These are phyloP conservation scores for Thalia dealbata DNA, from an alignment of 176 grass and related monocot genomes.

Conservation along the genomic window DNA sequence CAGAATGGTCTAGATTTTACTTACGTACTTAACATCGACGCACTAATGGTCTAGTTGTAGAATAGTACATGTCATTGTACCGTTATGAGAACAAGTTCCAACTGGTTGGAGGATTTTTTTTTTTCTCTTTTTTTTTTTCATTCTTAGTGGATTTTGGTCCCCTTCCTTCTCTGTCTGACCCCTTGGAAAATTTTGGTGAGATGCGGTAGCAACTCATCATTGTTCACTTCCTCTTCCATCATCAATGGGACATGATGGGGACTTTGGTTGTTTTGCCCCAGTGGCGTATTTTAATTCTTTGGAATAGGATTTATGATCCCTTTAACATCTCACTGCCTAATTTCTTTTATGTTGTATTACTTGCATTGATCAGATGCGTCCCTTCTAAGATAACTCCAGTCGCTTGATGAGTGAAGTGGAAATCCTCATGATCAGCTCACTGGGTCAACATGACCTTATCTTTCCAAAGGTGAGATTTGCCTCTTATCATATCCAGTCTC, in stretches of 20 bases:
- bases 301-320: neutral
- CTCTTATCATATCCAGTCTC: neutral
- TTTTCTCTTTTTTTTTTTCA: neutral
- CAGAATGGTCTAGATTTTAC: too few relatives aligned
- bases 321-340: neutral
- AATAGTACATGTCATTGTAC: too few relatives aligned
- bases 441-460: slow-evolving; percentile 46
- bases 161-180: too few relatives aligned
- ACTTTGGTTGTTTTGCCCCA: neutral
- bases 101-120: slow-evolving; percentile 16
- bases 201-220: too few relatives aligned
- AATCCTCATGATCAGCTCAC: slow-evolving; percentile 66
- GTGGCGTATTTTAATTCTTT: neutral
- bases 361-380: slow-evolving; percentile 11
- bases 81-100: neutral
- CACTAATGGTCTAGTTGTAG: too few relatives aligned
- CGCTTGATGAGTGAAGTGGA: slow-evolving; percentile 37
- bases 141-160: too few relatives aligned
- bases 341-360: neutral
- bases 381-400: slow-evolving; percentile 10
- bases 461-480: slow-evolving; percentile 53
- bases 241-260: neutral
- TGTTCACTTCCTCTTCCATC: too few relatives aligned
- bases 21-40: too few relatives aligned
- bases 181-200: too few relatives aligned